Conservation (phyloP, 495 filamentous ascomycete species). For the Penicillium cinerascens region DNA sequence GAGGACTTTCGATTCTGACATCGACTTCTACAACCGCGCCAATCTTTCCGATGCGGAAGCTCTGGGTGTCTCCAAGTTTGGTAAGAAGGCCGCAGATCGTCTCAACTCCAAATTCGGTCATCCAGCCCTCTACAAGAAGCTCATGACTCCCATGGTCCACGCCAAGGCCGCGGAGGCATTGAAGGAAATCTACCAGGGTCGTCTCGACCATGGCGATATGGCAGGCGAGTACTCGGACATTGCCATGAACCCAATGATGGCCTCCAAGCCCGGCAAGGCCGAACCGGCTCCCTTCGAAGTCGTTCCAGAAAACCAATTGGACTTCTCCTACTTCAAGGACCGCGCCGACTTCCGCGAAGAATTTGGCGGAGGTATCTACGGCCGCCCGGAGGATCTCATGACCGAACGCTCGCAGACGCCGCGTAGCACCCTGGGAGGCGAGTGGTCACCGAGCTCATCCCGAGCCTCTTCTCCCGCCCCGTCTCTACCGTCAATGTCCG, state of each 20-base stretch:
- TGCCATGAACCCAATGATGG: slow-evolving; percentile 76
- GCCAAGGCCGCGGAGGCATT: slow-evolving; percentile 81
- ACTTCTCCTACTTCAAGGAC: slow-evolving; percentile 90
- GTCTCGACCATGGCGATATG: slow-evolving; percentile 60
- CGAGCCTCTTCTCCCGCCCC: slow-evolving; percentile 47
- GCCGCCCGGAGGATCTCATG: slow-evolving; percentile 59
- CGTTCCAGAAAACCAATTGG: slow-evolving; percentile 83
- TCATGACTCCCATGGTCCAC: slow-evolving; percentile 95
- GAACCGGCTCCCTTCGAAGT: slow-evolving; percentile 68
- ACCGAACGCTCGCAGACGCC: slow-evolving; percentile 66
- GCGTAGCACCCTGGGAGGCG: slow-evolving; percentile 45
- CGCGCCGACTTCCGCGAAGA: slow-evolving; percentile 84
- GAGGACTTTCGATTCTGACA: slow-evolving; percentile 68
- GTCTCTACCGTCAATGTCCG: slow-evolving; percentile 30
- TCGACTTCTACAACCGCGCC: slow-evolving; percentile 70
- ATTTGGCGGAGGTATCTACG: slow-evolving; percentile 76
- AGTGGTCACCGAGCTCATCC: slow-evolving; percentile 41
- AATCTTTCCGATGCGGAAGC: slow-evolving; percentile 55
- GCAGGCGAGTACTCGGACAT: slow-evolving; percentile 70
- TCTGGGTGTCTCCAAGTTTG: slow-evolving; percentile 40
- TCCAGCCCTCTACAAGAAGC: slow-evolving; percentile 80
- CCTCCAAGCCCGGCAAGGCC: slow-evolving; percentile 66
- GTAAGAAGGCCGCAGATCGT: slow-evolving; percentile 61
- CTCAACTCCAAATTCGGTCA: slow-evolving; percentile 83
- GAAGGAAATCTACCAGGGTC: slow-evolving; percentile 74